phyloP scores from a whole-genome alignment of 768 basidiomycete species.

The Kwoniella heveanensis region DNA sequence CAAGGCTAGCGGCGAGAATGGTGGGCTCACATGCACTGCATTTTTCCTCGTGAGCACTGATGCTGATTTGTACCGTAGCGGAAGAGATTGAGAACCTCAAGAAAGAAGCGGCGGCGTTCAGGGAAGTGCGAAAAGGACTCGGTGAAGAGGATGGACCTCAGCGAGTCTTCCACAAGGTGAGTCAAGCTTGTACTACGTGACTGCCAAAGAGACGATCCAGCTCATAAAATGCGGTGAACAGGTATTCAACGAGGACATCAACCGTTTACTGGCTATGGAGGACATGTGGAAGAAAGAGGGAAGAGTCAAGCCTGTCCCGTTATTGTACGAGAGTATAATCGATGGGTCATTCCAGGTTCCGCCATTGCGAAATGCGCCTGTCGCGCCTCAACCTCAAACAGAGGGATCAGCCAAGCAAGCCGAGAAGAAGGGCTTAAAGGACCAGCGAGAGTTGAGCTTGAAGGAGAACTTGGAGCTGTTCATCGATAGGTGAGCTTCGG shows the following conservation, averaged over 20 bases:
- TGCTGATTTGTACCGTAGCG: conserved; percentile 59
- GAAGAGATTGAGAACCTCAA: conserved; percentile 87
- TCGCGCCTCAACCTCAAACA: conserved; percentile 1
- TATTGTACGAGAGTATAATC: conserved; percentile 77
- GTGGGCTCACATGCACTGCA: conserved; percentile 58
- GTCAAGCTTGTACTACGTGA: not conserved
- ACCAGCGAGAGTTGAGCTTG: conserved; percentile 75
- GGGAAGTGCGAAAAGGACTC: conserved; percentile 72
- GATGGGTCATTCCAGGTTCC: conserved; percentile 63
- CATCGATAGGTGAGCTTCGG: conserved; percentile 68
- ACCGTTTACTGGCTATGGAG: conserved; percentile 83
- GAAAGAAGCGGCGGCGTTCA: conserved; percentile 86
- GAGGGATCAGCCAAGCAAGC: conserved; percentile 12
- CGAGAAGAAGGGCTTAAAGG: conserved; percentile 63
- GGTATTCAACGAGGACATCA: conserved; percentile 87
- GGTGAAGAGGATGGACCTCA: conserved; percentile 65
- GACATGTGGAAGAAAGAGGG: conserved; percentile 88
- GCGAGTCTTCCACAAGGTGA: conserved; percentile 80
- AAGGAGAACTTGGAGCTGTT: conserved; percentile 83
- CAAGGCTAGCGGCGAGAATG: conserved; percentile 89
- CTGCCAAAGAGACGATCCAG: too few relatives aligned
- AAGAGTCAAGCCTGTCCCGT: conserved; percentile 78
- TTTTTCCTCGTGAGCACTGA: not conserved
- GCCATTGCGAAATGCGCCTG: conserved; percentile 51
- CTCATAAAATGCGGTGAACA: conserved; percentile 55